Base-by-base conservation (phyloP, 23 red algal genomes). In the Agarophyton chilense region DNA sequence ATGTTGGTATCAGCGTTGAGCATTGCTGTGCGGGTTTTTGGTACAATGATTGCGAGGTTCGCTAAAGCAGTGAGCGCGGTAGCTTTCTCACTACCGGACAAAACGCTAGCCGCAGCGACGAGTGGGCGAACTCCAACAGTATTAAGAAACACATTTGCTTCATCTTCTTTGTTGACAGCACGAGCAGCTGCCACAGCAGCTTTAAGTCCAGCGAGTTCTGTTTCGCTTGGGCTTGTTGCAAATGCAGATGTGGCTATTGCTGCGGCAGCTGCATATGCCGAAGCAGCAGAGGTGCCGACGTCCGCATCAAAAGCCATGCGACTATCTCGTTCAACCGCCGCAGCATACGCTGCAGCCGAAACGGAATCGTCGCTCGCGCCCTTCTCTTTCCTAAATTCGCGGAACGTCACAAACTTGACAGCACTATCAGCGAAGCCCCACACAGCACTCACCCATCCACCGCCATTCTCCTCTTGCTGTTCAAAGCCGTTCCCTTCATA, bases 31-130 rank as follows among this genome's bases (percentile, higher is more conserved):
- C 92, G 82, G 18, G 49, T 38, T 49, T 67, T 54, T 24, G 92
- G 92, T 1, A 81, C 36, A 21, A 88, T 38, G 56, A 88, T 90
- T 13, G 81, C 92, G 19, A 94, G 54, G 28, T 89, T 89, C 32
- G 92, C 92, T n/a, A 94, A 63, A 8, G 92, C 86, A 43, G 92
- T 94, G 24, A 94, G 43, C 29, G 84, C 82, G 7, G 83, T 47
- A 5, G 83, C 70, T 21, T 70, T 58, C 40, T 82, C 81, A 9
- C 36, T 45, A 16, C 83, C 73, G 43, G 42, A 28, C 17, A 94
- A 58, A 19, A 88, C 34, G 52, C 68, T 44, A 4, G 82, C 92
- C 18, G 82, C 92, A 18, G 41, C 77, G 0, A 94, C 83, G 1
- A 94, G 70, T 29, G 81, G 35, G 1, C 41, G 46, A 3, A 93